Evolutionary conservation across 441 rosid species (phyloP).

Genomic region (Adansonia grandidieri): DNA sequence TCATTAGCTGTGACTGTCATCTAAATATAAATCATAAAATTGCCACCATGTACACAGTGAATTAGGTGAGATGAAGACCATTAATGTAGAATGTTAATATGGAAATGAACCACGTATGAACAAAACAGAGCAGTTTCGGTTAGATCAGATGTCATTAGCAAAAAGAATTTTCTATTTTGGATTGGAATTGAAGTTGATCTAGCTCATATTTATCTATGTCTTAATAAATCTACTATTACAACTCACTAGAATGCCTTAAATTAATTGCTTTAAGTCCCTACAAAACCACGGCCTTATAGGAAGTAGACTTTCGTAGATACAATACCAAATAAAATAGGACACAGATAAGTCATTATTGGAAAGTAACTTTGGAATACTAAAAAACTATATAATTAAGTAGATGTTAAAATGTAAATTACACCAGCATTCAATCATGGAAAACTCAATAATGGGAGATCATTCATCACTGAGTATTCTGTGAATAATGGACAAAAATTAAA

Average conservation of each 20-base stretch:
- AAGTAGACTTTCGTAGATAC: neutral
- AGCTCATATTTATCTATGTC: neutral
- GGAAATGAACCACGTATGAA: neutral
- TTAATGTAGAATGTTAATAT: neutral
- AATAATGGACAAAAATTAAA: neutral
- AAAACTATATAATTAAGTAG: neutral
- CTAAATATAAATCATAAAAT: neutral
- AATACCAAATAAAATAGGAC: slow-evolving; percentile 6
- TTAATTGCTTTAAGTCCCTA: slow-evolving; percentile 4
- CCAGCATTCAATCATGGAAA: neutral
- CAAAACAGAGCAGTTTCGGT: neutral
- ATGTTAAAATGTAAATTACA: neutral
- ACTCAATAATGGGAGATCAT: neutral
- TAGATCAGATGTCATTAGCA: neutral
- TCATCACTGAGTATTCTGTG: neutral
- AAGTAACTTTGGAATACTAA: slow-evolving; percentile 1
- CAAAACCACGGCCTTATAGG: neutral
- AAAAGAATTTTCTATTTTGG: neutral
- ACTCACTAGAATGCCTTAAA: neutral
- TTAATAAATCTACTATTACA: slow-evolving; percentile 11
- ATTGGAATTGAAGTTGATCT: neutral
- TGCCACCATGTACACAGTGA: neutral
- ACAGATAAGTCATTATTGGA: neutral
- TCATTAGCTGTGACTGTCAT: neutral
- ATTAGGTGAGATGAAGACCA: neutral